Evolutionary conservation across 441 rosid species (phyloP).

Genomic region (Populus hybrid): DNA sequence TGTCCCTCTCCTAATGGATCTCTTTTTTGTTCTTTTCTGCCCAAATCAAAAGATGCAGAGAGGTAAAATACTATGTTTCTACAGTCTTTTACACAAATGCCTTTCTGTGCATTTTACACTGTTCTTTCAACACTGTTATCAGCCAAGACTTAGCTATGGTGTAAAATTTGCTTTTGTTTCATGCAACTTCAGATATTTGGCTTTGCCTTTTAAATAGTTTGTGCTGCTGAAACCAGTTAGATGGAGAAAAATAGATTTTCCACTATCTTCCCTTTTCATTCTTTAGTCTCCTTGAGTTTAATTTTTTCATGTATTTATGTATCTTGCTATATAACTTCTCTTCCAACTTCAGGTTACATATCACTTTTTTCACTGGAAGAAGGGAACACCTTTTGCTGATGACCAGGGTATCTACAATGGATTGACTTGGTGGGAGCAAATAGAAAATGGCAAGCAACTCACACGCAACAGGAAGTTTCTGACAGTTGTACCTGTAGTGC

Average conservation of each 20-base stretch:
- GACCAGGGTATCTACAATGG: conserved; percentile 94
- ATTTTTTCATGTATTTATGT: conserved; percentile 12
- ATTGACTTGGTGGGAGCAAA: conserved; percentile 98
- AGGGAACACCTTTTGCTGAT: conserved; percentile 95
- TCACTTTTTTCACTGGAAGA: conserved; percentile 93
- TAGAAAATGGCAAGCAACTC: conserved; percentile 87
- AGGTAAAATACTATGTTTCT: not conserved
- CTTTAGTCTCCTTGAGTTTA: not conserved
- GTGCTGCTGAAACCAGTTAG: not conserved
- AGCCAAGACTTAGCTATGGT: not conserved
- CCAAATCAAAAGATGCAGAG: not conserved
- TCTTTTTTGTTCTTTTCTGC: conserved; percentile 1
- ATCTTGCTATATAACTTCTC: conserved; percentile 14
- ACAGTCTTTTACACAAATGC: not conserved
- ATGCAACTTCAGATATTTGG: not conserved
- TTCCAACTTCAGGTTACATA: conserved; percentile 61
- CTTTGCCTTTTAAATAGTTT: conserved; percentile 6
- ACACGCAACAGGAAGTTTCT: conserved; percentile 83
- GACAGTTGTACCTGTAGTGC: conserved; percentile 82
- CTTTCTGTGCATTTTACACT: not conserved
- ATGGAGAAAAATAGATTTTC: conserved; percentile 2
- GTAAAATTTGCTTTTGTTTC: not conserved
- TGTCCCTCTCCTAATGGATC: not conserved
- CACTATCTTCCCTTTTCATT: not conserved
- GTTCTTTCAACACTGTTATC: not conserved